Conservation (phyloP, 495 filamentous ascomycete genomes). For the Hyphodiscus hymeniophilus region DNA sequence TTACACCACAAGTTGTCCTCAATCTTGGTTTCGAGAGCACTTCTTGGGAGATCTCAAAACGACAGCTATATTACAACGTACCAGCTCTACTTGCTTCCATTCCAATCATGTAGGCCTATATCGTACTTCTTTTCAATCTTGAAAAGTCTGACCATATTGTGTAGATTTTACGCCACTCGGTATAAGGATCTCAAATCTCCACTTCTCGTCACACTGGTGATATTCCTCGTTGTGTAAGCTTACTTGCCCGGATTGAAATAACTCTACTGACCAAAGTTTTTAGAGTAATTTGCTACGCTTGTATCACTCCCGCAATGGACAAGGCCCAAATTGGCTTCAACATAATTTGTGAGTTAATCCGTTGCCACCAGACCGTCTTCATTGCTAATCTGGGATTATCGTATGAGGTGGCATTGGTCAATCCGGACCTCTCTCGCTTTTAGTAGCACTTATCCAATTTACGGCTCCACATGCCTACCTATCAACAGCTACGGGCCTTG, state of each 20-base stretch:
- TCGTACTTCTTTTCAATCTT: not conserved
- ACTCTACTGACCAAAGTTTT: not conserved
- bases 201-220: constrained; percentile 35
- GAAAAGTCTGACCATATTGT: not conserved
- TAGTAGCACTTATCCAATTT: constrained; percentile 44
- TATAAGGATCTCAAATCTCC: constrained; percentile 43
- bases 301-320: constrained; percentile 37
- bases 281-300: constrained; percentile 37
- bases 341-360: constrained; percentile 25
- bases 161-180: constrained; percentile 33
- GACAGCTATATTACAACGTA: constrained; percentile 37
- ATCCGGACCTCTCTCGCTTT: constrained; percentile 22
- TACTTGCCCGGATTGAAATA: too few relatives aligned
- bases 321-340: constrained; percentile 37
- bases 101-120: constrained; percentile 28
- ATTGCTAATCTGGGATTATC: too few relatives aligned
- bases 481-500: constrained; percentile 44
- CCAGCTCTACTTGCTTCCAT: constrained; percentile 28
- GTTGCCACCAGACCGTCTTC: not conserved
- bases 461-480: constrained; percentile 46
- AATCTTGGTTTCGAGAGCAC: constrained; percentile 42
- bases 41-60: constrained; percentile 37
- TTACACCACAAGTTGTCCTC: constrained; percentile 42
- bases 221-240: constrained; percentile 38
- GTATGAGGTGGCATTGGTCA: constrained; percentile 42